phyloP scores from a whole-genome alignment of 495 filamentous ascomycete species.

The Podospora comata region DNA sequence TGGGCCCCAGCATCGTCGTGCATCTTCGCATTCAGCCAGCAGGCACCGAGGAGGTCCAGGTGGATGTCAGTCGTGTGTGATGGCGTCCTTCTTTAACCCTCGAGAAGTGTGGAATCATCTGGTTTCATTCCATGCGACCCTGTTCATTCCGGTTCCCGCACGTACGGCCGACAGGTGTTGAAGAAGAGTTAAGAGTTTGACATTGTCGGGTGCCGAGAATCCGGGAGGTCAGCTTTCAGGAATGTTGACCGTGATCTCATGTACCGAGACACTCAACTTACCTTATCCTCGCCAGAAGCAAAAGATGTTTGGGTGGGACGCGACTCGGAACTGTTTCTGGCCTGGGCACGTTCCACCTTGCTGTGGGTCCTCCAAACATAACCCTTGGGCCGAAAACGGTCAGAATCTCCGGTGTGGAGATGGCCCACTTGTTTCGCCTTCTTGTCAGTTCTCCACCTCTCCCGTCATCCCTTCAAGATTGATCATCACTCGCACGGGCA shows the following conservation, averaged over 20 bases:
- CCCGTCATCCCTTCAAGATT: background rate
- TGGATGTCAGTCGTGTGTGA: background rate
- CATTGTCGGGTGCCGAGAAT: background rate
- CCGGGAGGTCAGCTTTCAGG: conserved; percentile 1
- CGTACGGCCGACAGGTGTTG: too few species aligned
- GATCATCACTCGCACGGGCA: background rate
- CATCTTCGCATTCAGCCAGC: background rate
- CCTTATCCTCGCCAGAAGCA: background rate
- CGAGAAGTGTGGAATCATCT: background rate
- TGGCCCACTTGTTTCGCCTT: background rate
- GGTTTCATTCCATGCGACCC: background rate
- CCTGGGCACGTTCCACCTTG: background rate
- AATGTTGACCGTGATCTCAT: background rate
- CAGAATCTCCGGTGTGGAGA: conserved; percentile 11
- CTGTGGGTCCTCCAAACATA: background rate
- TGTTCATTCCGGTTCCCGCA: background rate
- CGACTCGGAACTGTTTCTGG: background rate
- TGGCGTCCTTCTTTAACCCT: background rate
- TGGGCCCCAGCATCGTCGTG: background rate
- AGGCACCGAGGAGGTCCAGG: background rate
- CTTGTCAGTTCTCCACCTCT: background rate
- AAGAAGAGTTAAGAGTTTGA: background rate
- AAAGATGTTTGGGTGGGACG: background rate
- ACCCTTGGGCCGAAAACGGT: conserved; percentile 11
- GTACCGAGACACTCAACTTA: background rate